Evolutionary conservation across 2,329 filamentous ascomycete species (phyloP).

Genomic region (Aspergillus melleus): DNA sequence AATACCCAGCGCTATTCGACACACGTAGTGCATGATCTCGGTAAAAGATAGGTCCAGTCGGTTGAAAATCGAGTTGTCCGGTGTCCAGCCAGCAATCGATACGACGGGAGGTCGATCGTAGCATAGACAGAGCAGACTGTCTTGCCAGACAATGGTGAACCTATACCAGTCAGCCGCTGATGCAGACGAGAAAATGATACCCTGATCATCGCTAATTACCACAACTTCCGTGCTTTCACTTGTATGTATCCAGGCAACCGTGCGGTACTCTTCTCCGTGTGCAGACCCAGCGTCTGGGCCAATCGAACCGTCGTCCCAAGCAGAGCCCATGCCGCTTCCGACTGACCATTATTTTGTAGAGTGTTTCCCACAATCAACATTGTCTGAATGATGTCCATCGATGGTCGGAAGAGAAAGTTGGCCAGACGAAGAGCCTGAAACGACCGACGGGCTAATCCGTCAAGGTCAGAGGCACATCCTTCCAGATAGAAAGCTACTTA

Average conservation of each 20-base stretch:
- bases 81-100: constrained; percentile 24
- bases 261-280: constrained; percentile 37
- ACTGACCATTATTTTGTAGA: constrained; percentile 33
- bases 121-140: constrained; percentile 35
- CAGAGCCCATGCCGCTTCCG: constrained; percentile 33
- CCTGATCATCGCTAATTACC: constrained; percentile 12
- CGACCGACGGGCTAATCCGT: constrained; percentile 25
- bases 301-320: constrained; percentile 33
- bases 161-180: constrained; percentile 14
- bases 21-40: constrained; percentile 31
- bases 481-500: constrained; percentile 9
- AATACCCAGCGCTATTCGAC: constrained; percentile 26
- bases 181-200: not conserved
- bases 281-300: constrained; percentile 35
- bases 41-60: constrained; percentile 22
- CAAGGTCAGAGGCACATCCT: not conserved
- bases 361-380: constrained; percentile 57
- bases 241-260: constrained; percentile 26
- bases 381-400: constrained; percentile 56
- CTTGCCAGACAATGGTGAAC: constrained; percentile 37
- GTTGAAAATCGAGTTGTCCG: constrained; percentile 14
- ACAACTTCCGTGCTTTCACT: constrained; percentile 25
- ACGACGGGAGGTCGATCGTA: constrained; percentile 36
- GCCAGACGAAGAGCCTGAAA: constrained; percentile 57
- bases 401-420: constrained; percentile 59